Evolutionary conservation across 257 asterid species (phyloP), one percentile per base, ranked within the genome.

Genomic region (Verbascum thapsus): DNA sequence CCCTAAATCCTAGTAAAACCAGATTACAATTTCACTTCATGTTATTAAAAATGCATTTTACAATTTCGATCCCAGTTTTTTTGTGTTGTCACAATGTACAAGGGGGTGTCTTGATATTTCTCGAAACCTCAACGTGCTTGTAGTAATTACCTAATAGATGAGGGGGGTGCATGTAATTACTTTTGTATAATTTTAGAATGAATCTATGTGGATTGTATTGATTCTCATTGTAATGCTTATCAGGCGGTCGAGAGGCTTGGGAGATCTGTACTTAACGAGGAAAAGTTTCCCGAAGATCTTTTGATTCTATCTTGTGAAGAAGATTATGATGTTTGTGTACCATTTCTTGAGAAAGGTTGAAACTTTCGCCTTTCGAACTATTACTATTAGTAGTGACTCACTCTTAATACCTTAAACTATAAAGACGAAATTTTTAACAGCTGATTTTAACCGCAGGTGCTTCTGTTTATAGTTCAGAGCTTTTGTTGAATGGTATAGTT

Each of bases 291-390:
- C 0, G 91, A 81, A 18, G 86, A 88, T 72, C 74, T 92, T 59
- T 60, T 92, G 78, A 71, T 92, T 80, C 69, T 92, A 69, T 92
- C 98, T 18, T 88, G 98, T 71, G 96, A 92, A 85, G 98, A 92
- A 54, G 97, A 92, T 73, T 81, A 86, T 16, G 91, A 82, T n/a
- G 44, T 67, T 35, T 92, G 98, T 58, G 74, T 81, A 52, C 97
- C 97, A 50, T 83, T 85, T 67, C 95, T 92, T 44, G 88, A 88
- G 80, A 92, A 85, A 87, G 97, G 98, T 92, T 56, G 45, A 77
- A 53, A 64, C 43, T 40, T 43, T 54, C 63, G 58, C 54, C 56
- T 5, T 52, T 53, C 42, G 50, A 23, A 52, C 16, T 39, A 11
- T 15, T 18, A 19, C 48, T 39, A 13, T 40, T 66, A 39, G n/a